Evolutionary conservation across 2,329 filamentous ascomycete genomes (phyloP), one percentile per base, ranked within the genome.

Genomic region (Neofusicoccum kwambonambiense): DNA sequence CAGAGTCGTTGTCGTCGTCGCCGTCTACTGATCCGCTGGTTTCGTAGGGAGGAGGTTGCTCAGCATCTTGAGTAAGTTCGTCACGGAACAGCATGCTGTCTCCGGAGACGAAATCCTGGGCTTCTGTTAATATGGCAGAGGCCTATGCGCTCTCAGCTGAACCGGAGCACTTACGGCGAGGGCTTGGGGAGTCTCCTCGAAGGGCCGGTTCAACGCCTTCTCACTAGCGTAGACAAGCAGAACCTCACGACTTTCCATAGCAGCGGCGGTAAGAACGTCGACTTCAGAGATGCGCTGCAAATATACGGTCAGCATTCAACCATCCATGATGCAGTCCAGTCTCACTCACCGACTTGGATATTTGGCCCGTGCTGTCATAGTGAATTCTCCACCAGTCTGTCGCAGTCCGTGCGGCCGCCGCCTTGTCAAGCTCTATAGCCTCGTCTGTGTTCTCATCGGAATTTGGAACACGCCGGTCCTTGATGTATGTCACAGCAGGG

Each of bases 221-320:
- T 84, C 81, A 69, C 81, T 86, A 19, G 86, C 86, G 71, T 89
- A 89, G 2, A 89, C 82, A 9, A 89, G 79, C 0, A 89, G 73
- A 2, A 82, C 84, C 8, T 78, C 81, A 37, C 75, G 79, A 61
- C 81, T 80, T 68, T 88, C 85, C 41, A 81, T 78, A 27, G 78
- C 79, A 62, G 83, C 82, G 68, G 85, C 78, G 68, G 81, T 75
- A 60, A 88, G 79, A 9, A 88, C 86, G 65, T 86, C 82, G 49
- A 80, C 76, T 65, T 85, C 82, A 3, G 78, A 76, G 22, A 85
- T 79, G 54, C 71, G 67, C 73, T 77, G 64, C 41, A 42, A n/a
- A 31, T 37, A 4, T 1, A 27, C 5, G 3, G 15, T 64, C n/a
- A 64, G 61, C 61, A 27, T 15, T 12, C 5, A 6, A 6, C 15